Base-by-base conservation (phyloP, 345 rosid genomes). In the Anastatica hierochuntica region DNA sequence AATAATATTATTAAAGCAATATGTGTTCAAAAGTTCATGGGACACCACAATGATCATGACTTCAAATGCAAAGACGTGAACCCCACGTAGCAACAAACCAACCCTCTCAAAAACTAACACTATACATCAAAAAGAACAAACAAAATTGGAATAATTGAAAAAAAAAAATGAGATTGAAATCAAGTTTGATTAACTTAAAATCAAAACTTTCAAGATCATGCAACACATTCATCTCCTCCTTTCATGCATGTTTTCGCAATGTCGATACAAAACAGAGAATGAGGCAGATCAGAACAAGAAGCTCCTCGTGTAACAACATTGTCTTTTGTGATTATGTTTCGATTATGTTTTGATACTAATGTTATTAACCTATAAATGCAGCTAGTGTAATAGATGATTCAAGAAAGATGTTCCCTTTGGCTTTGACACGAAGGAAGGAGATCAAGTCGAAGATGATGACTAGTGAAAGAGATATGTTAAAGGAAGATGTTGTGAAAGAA, bases 121-220 rank as follows among this genome's bases (percentile, higher is more conserved):
- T 36, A 27, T 35, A 49, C 37, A 3, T 50, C 41, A 33, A 55
- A 31, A 38, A 47, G 36, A 16, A 8, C 38, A 49, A 63, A 71
- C 14, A 5, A 34, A 14, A 26, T n/a, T 31, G 29, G 4, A 48
- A 48, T 10, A 4, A 11, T 17, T 31, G 53, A 51, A 1, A 2
- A 21, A 2, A 21, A 21, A 2, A 21, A 44, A 69, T 67, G 75
- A 77, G 66, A 71, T 23, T 73, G 63, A 78, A 76, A 55, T 56
- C 76, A 17, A 49, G 40, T 65, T 68, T 77, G 12, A 53, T 52
- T 74, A 64, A 75, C 72, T 70, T 79, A 29, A 74, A 62, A 73
- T 48, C 72, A 57, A 82, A 79, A 78, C 52, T 85, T 73, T 51
- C 79, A 50, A 74, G 14, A 2, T 76, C 77, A 56, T 71, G 67